Evolutionary conservation across 169 alveolate species (phyloP), one percentile per base, ranked within the genome.

Genomic region (Toxoplasma gondii): DNA sequence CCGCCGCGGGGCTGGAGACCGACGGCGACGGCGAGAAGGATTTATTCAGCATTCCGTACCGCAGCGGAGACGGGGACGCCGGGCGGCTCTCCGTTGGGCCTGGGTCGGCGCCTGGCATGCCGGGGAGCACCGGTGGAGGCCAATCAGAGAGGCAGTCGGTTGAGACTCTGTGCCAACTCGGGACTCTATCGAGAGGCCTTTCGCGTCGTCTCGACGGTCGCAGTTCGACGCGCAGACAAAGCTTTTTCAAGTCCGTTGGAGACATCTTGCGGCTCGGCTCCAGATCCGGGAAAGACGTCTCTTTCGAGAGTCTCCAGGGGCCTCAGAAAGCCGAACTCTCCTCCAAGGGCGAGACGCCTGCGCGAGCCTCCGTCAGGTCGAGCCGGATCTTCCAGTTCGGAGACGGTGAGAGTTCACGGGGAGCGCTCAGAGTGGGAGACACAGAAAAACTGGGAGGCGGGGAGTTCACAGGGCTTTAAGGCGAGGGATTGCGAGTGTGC

Each of bases 161-260:
- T 19, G 90, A 82, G 41, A 82, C 41, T 64, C 90, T 82, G 36
- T 82, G 90, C 38, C 69, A 82, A 31, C 38, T 82, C n/a, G 90
- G 90, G 27, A 9, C 90, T 24, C 67, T 82, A 67, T 82, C 90
- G 38, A 29, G 90, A 4, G 90, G 90, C 34, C 64, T 82, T 22
- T 82, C 90, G 27, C 2, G 90, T 34, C 90, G 90, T 12, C 67
- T 82, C 31, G 90, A 82, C 64, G 90, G 90, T 24, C 58, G 90
- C 17, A 82, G 90, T 38, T 82, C 90, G 24, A 82, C 90, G 29
- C 90, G 90, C 38, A 22, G 90, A 27, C n/a, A 29, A 36, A 41
- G 90, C 24, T 43, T 82, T 10, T 36, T 82, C 69, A 38, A 43
- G 24, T 19, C 90, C 31, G 53, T 82, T 67, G 53, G 88, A 4